Evolutionary conservation across 2,329 filamentous ascomycete genomes (phyloP).

Genomic region (Aspergillus sp.): DNA sequence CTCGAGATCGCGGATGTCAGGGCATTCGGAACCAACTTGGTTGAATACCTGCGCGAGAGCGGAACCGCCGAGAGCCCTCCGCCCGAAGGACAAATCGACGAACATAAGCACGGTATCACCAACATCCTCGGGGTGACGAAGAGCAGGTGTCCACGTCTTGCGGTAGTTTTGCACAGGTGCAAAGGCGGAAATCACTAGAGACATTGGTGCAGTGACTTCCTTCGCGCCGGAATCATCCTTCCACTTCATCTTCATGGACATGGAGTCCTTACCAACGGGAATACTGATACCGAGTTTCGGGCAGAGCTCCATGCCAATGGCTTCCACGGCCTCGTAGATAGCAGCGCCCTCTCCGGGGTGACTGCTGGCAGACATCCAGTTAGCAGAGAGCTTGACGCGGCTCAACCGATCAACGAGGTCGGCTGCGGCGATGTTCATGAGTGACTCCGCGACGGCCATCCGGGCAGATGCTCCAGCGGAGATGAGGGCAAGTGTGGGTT

Average conservation of each 20-base stretch:
- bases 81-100: constrained; percentile 82
- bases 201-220: constrained; percentile 89
- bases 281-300: constrained; percentile 88
- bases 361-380: constrained; percentile 98
- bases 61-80: constrained; percentile 82
- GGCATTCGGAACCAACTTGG: constrained; percentile 78
- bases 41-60: constrained; percentile 87
- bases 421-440: constrained; percentile 89
- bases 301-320: constrained; percentile 90
- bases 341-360: constrained; percentile 90
- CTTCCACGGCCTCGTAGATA: constrained; percentile 89
- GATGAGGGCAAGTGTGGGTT: constrained; percentile 83
- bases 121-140: constrained; percentile 79
- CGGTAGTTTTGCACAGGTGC: constrained; percentile 77
- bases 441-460: constrained; percentile 92
- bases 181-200: constrained; percentile 88
- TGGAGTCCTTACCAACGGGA: constrained; percentile 96
- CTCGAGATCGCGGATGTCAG: constrained; percentile 80
- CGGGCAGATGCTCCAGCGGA: constrained; percentile 85
- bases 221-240: constrained; percentile 69
- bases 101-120: constrained; percentile 87
- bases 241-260: constrained; percentile 99
- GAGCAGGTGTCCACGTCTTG: constrained; percentile 90
- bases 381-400: constrained; percentile 85
- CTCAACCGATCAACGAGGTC: constrained; percentile 70